Conservation (phyloP, 208 protist genomes). For the Leishmania arabica region DNA sequence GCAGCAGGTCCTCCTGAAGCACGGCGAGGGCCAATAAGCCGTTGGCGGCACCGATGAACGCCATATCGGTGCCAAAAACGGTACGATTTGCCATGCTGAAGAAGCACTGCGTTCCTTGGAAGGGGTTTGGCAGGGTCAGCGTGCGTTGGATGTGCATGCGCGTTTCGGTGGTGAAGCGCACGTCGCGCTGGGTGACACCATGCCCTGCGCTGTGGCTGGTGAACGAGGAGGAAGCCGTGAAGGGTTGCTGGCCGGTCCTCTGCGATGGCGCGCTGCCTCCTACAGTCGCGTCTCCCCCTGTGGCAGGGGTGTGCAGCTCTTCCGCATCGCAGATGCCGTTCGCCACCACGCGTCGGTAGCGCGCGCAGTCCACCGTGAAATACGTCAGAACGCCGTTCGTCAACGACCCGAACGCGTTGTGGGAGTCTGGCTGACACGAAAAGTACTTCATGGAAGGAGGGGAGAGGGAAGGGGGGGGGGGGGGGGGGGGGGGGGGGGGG, state of each 20-base stretch:
- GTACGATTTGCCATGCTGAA: constrained; percentile 81
- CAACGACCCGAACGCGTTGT: constrained; percentile 83
- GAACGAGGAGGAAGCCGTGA: not conserved
- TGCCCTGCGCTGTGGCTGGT: not conserved
- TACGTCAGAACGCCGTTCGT: constrained; percentile 72
- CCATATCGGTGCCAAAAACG: constrained; percentile 68
- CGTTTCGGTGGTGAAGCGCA: constrained; percentile 24
- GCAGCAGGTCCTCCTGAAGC: constrained; percentile 34
- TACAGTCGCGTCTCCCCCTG: not conserved
- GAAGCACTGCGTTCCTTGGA: constrained; percentile 51
- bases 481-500: too few relatives aligned
- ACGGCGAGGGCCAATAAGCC: constrained; percentile 63
- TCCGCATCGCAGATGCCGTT: not conserved
- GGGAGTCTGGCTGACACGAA: constrained; percentile 75
- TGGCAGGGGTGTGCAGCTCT: not conserved
- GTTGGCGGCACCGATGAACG: constrained; percentile 57
- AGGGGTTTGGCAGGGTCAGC: constrained; percentile 55
- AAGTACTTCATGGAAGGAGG: constrained; percentile 76
- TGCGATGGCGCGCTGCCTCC: not conserved
- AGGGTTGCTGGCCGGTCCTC: not conserved
- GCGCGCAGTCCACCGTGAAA: constrained; percentile 61
- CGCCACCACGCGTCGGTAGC: constrained; percentile 14
- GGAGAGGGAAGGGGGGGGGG: not conserved
- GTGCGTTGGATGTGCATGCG: constrained; percentile 47
- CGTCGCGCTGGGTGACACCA: constrained; percentile 4